Conservation (phyloP, 1,139 yeast species). For the Taphrina flavorubra region DNA sequence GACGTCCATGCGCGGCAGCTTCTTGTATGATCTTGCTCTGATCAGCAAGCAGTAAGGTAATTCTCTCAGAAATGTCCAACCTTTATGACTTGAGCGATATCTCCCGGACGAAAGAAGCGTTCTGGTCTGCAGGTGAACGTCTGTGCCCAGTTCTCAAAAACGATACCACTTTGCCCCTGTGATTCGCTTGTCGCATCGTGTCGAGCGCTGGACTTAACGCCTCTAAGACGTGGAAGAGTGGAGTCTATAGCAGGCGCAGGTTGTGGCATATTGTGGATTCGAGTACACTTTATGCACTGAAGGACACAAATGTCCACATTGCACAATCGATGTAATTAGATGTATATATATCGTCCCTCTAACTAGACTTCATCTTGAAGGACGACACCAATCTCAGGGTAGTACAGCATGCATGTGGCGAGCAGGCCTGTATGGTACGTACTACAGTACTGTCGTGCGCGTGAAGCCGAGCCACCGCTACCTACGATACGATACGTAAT, state of each 20-base stretch:
- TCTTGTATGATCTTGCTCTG: conserved; percentile 59
- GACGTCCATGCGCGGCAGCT: conserved; percentile 66
- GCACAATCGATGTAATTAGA: not conserved
- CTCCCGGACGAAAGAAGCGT: conserved; percentile 42
- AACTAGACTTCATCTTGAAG: too few species aligned
- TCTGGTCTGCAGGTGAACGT: conserved; percentile 40
- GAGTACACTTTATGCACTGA: not conserved
- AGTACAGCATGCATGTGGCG: too few species aligned
- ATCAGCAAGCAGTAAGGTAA: not conserved
- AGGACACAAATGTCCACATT: not conserved
- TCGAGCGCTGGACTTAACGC: not conserved
- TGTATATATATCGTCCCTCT: too few species aligned
- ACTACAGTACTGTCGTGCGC: too few species aligned
- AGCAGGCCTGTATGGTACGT: too few species aligned
- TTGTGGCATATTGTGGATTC: not conserved
- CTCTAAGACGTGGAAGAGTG: conserved; percentile 13
- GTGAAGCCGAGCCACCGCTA: too few species aligned
- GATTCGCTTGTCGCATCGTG: not conserved
- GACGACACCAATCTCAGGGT: too few species aligned
- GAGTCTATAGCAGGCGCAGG: conserved; percentile 31
- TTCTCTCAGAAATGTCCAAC: not conserved
- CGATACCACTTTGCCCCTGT: not conserved
- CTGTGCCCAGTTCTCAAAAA: conserved; percentile 40
- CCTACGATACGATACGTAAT: too few species aligned
- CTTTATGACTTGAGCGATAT: conserved; percentile 22